Conservation (phyloP, 352 stramenopile genomes). For the Globisporangium uncinulatum region DNA sequence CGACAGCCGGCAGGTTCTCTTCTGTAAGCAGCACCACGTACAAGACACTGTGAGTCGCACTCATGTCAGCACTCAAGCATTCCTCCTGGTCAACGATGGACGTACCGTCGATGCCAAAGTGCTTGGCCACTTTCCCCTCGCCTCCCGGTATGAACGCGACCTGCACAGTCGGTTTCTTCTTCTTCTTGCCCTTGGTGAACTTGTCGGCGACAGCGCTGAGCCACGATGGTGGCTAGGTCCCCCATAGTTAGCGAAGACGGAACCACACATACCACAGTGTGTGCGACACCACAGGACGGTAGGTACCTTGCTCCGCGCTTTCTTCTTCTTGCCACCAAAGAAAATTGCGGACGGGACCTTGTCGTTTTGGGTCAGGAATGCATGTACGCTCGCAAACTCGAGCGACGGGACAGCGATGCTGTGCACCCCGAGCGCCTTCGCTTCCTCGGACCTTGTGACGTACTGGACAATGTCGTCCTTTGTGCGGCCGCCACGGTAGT, state of each 20-base stretch:
- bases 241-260: not conserved
- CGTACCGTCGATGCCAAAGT: conserved; percentile 46
- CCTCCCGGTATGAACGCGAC: conserved; percentile 52
- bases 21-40: conserved; percentile 8
- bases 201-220: conserved; percentile 46
- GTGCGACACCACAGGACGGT: no score
- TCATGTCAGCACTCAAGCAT: no score
- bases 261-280: no score
- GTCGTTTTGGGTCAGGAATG: conserved; percentile 48
- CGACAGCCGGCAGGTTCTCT: conserved; percentile 45
- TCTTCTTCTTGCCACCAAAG: conserved; percentile 51
- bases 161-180: conserved; percentile 45
- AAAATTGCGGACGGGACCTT: conserved; percentile 58
- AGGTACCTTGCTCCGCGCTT: conserved; percentile 24
- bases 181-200: conserved; percentile 54
- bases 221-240: conserved; percentile 43
- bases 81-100: not conserved
- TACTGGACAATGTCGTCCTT: conserved; percentile 64
- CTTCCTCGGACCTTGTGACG: conserved; percentile 58
- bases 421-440: conserved; percentile 64
- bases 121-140: conserved; percentile 64
- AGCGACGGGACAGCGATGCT: conserved; percentile 37
- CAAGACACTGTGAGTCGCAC: no score
- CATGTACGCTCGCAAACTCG: conserved; percentile 41
- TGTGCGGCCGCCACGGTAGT: conserved; percentile 65